phyloP scores from a whole-genome alignment of 2,329 filamentous ascomycete genomes.

The Apiospora aurea region DNA sequence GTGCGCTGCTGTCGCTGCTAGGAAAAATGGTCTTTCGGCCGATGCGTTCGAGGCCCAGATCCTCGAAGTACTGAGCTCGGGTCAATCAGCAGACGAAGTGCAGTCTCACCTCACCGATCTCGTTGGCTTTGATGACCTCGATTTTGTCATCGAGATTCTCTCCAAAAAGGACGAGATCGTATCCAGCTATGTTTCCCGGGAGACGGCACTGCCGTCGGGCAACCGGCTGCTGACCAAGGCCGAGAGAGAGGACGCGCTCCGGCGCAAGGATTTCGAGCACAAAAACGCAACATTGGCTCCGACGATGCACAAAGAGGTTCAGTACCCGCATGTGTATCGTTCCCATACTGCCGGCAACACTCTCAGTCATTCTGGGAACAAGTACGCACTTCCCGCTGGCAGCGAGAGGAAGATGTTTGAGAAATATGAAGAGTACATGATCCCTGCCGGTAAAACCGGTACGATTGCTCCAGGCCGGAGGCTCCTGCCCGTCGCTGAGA shows the following conservation, averaged over 20 bases:
- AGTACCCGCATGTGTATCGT: slow-evolving; percentile 95
- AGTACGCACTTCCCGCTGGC: slow-evolving; percentile 81
- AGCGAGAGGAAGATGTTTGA: slow-evolving; percentile 73
- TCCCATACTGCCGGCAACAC: slow-evolving; percentile 84
- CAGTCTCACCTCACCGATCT: slow-evolving; percentile 90
- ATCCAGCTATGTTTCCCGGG: slow-evolving; percentile 48
- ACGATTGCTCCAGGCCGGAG: slow-evolving; percentile 75
- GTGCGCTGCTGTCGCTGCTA: slow-evolving; percentile 70
- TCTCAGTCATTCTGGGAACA: slow-evolving; percentile 78
- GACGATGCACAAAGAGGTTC: slow-evolving; percentile 73
- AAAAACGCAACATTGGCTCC: slow-evolving; percentile 78
- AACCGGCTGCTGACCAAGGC: slow-evolving; percentile 72
- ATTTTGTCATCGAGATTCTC: slow-evolving; percentile 92
- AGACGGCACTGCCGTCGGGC: slow-evolving; percentile 45
- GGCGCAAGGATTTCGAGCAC: slow-evolving; percentile 79
- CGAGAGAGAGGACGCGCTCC: slow-evolving; percentile 80
- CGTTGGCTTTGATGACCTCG: slow-evolving; percentile 90
- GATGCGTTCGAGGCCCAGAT: slow-evolving; percentile 81
- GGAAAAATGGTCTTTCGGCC: slow-evolving; percentile 71
- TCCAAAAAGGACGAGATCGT: slow-evolving; percentile 75
- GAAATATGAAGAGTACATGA: slow-evolving; percentile 87
- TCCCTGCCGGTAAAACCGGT: slow-evolving; percentile 84
- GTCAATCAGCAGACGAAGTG: slow-evolving; percentile 80
- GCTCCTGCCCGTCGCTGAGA: slow-evolving; percentile 77
- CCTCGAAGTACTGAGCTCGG: slow-evolving; percentile 73